Base-by-base conservation (phyloP, 2,329 filamentous ascomycete species). In the Trichophyton verrucosum region DNA sequence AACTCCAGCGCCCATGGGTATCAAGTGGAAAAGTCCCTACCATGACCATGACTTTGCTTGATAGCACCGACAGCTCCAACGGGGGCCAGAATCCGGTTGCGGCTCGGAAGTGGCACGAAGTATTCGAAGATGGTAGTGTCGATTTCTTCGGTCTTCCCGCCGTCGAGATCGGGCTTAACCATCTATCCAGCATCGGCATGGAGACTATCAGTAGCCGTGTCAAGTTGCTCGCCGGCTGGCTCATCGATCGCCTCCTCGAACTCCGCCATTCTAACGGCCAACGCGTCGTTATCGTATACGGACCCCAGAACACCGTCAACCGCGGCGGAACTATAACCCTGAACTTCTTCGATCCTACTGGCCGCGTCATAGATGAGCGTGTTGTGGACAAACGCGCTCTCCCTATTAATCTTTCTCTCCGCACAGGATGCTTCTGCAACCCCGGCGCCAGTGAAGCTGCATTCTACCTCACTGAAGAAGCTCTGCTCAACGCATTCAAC, bases 111-210 rank as follows among this genome's bases (percentile, higher is more conserved):
- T 53, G 49, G 49, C 49, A 53, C n/a, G 82, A 85, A 47, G 76
- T 78, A 1, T 76, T 88, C 6, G 86, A 88, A 68, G 86, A 88
- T 65, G 85, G 85, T 0, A 88, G 84, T 1, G 72, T 85, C 8
- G 82, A 84, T 1, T 86, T 86, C 65, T 84, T 86, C 68, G 84
- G 75, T 62, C 86, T 87, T 62, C 74, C 86, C 59, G 84, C 84
- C 0, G 78, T 79, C 0, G 82, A 87, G 68, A 68, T 72, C 38
- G 73, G 76, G 33, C 70, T 87, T 2, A 87, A 81, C 66, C 61
- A 63, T 57, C 30, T 63, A 24, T 36, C 24, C 11, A 38, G 33
- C 22, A 79, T 79, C 1, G 80, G 78, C 3, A 83, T 87, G 78
- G 72, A 75, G n/a, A 75, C 76, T 60, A 77, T 86, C 58, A 84